Evolutionary conservation across 2,329 filamentous ascomycete genomes (phyloP).

Genomic region (Laburnicola sp.): DNA sequence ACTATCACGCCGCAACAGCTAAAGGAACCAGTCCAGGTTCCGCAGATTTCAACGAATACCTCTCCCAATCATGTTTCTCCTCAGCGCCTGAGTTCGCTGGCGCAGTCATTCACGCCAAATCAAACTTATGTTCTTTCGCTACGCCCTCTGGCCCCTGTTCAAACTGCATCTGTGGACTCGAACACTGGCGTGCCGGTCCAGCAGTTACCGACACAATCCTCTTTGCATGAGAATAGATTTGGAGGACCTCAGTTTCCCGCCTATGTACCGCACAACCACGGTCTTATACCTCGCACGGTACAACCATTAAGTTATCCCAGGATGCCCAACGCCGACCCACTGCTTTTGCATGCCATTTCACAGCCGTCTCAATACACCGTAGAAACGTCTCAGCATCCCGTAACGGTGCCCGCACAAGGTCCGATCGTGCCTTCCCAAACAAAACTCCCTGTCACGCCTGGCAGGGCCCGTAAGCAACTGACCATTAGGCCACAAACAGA

Average conservation of each 20-base stretch:
- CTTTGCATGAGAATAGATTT: background rate
- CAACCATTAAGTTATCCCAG: conserved; percentile 19
- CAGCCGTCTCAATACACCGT: too few relatives aligned
- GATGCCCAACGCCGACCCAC: background rate
- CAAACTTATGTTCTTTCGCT: too few relatives aligned
- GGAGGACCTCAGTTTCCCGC: conserved; percentile 8
- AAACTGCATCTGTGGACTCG: background rate
- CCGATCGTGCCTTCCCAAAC: too few relatives aligned
- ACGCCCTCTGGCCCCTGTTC: too few relatives aligned
- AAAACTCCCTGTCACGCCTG: conserved; percentile 16
- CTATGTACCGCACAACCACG: conserved; percentile 11
- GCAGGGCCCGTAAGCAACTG: conserved; percentile 24
- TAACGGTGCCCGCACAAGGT: conserved; percentile 1
- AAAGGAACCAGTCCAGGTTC: background rate
- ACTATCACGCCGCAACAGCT: background rate
- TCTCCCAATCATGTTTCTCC: background rate
- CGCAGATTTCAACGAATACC: background rate
- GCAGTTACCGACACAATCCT: background rate
- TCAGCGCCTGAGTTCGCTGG: background rate
- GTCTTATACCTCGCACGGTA: conserved; percentile 34
- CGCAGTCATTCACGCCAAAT: conserved; percentile 3
- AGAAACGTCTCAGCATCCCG: too few relatives aligned
- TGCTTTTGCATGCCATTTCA: too few relatives aligned
- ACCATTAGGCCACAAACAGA: conserved; percentile 50
- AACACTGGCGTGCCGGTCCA: background rate